Evolutionary conservation across 108 stramenopile genomes (phyloP).

Genomic region (Mediolabrus comicus): DNA sequence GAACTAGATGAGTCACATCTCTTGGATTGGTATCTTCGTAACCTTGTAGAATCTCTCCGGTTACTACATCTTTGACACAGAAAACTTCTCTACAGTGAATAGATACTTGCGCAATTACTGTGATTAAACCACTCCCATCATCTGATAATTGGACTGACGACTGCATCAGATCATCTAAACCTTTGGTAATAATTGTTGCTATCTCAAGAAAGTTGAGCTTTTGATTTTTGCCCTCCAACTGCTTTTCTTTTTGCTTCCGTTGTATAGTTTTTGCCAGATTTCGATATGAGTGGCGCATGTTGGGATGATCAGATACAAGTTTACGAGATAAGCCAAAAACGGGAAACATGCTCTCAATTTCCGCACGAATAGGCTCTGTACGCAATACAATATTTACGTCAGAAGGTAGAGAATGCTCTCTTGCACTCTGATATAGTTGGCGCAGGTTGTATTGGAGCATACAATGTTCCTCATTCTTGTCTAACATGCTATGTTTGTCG

Average conservation of each 20-base stretch:
- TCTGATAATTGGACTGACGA: slow-evolving; percentile 9
- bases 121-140: slow-evolving; percentile 34
- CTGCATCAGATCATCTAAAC: slow-evolving; percentile 25
- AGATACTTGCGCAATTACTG: slow-evolving; percentile 53
- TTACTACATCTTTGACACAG: slow-evolving; percentile 48
- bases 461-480: slow-evolving; percentile 17
- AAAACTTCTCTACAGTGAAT: slow-evolving; percentile 62
- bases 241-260: slow-evolving; percentile 22
- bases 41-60: slow-evolving; percentile 55
- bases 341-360: slow-evolving; percentile 41
- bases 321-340: slow-evolving; percentile 27
- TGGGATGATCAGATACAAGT: slow-evolving; percentile 29
- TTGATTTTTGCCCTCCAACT: not conserved
- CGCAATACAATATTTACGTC: slow-evolving; percentile 36
- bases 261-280: slow-evolving; percentile 24
- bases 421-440: slow-evolving; percentile 30
- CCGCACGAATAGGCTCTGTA: slow-evolving; percentile 21
- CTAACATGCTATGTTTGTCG: slow-evolving; percentile 1
- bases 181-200: not conserved
- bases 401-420: slow-evolving; percentile 30
- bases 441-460: slow-evolving; percentile 38
- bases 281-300: slow-evolving; percentile 32
- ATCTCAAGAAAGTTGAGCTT: slow-evolving; percentile 13
- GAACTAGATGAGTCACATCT: slow-evolving; percentile 53
- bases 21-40: slow-evolving; percentile 31